Percentiles rank a stretch among this genome's conserved stretches.
Evolutionary conservation across 208 protist species (phyloP).

Genomic region (Tetramitus jugosus): DNA sequence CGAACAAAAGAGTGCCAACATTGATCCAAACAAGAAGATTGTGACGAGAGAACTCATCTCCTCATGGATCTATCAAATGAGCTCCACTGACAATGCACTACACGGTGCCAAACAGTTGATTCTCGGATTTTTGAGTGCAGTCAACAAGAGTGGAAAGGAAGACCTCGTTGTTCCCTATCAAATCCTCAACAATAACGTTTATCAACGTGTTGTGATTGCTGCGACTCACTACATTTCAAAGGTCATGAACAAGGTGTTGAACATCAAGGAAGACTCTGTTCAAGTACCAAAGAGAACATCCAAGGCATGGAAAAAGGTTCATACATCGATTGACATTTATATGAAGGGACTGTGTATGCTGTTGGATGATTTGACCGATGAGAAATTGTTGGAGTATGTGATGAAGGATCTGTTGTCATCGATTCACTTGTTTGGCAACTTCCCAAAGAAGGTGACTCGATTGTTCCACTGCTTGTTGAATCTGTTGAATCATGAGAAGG

Average conservation of each 20-base stretch:
- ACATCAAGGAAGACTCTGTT: not conserved
- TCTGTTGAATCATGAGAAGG: not conserved
- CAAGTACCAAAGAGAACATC: not conserved
- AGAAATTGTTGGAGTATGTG: constrained; percentile 1
- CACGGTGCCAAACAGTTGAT: not conserved
- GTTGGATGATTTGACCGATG: not conserved
- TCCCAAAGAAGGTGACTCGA: not conserved
- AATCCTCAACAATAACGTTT: not conserved
- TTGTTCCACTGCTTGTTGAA: not conserved
- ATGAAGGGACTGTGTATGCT: not conserved
- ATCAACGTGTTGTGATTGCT: not conserved
- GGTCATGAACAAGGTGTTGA: not conserved
- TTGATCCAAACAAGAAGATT: not conserved
- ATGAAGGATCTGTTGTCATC: not conserved
- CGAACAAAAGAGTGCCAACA: not conserved
- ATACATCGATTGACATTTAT: not conserved
- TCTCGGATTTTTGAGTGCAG: not conserved
- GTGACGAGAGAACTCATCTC: not conserved
- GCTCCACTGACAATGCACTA: not conserved
- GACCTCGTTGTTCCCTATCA: not conserved
- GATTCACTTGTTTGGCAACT: not conserved
- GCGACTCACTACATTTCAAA: not conserved
- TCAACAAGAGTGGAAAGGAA: not conserved
- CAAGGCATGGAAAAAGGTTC: not conserved
- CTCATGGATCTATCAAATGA: not conserved